These are phyloP conservation scores for Silene uniflora DNA, from an alignment of 148 eudicot species.

Conservation along the genomic window DNA sequence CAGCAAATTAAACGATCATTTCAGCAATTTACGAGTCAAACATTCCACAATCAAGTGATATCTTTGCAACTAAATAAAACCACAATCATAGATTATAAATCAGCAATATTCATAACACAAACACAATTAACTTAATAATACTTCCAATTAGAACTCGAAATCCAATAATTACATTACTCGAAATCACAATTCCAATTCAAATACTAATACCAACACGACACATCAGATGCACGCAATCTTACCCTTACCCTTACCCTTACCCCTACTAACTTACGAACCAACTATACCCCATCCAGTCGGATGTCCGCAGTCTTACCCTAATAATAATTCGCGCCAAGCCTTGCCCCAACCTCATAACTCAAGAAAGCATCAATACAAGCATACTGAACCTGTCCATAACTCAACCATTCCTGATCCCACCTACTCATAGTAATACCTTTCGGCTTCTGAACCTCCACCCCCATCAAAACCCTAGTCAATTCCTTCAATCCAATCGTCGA, in stretches of 20 bases:
- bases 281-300: background rate
- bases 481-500: slow-evolving; percentile 39
- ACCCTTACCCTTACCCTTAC: background rate
- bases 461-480: slow-evolving; percentile 34
- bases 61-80: background rate
- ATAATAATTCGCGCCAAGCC: background rate
- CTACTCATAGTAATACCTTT: slow-evolving; percentile 44
- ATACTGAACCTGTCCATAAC: slow-evolving; percentile 17
- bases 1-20: no score
- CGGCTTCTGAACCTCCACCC: slow-evolving; percentile 42
- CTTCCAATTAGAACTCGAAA: no score
- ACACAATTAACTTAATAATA: no score
- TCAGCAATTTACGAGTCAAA: no score
- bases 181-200: no score
- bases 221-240: background rate
- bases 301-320: background rate
- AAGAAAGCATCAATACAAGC: slow-evolving; percentile 26
- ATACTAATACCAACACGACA: no score
- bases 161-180: no score
- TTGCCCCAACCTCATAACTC: slow-evolving; percentile 15
- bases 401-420: slow-evolving; percentile 48
- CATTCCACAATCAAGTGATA: background rate
- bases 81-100: background rate
- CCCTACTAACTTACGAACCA: slow-evolving; percentile 12
- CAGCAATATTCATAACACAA: no score